These are phyloP conservation scores for Entoloma clypeatum DNA, from an alignment of 1,284 basidiomycete genomes.

Conservation along the genomic window DNA sequence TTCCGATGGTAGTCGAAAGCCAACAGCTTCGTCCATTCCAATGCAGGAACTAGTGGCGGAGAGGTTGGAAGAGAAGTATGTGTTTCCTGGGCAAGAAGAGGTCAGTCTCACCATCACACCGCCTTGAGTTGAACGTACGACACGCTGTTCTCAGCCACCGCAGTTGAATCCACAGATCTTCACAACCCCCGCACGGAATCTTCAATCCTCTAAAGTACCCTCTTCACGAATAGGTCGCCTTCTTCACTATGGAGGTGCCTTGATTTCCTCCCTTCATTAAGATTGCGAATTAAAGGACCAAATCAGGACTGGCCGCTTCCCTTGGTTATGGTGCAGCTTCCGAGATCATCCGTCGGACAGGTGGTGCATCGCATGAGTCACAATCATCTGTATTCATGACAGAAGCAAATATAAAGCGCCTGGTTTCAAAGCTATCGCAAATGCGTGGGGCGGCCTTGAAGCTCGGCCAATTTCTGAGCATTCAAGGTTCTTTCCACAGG, in stretches of 20 bases:
- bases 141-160: background rate
- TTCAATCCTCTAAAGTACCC: slow-evolving; percentile 81
- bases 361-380: slow-evolving; percentile 27
- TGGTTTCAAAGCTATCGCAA: slow-evolving; percentile 88
- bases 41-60: no score
- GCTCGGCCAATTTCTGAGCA: slow-evolving; percentile 95
- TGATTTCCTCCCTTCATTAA: background rate
- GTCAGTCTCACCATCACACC: background rate
- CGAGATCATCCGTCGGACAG: slow-evolving; percentile 48
- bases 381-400: slow-evolving; percentile 73
- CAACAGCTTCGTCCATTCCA: no score
- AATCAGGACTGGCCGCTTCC: slow-evolving; percentile 67
- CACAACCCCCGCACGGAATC: slow-evolving; percentile 34
- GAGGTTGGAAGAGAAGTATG: no score
- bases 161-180: slow-evolving; percentile 1
- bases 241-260: slow-evolving; percentile 87
- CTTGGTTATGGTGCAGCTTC: slow-evolving; percentile 70
- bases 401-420: slow-evolving; percentile 83
- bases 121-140: background rate
- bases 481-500: slow-evolving; percentile 66
- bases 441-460: slow-evolving; percentile 98
- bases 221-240: slow-evolving; percentile 83
- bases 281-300: background rate
- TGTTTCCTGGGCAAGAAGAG: no score
- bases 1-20: no score